Conservation (phyloP, 805 yeast genomes). For the Candida dendrica region DNA sequence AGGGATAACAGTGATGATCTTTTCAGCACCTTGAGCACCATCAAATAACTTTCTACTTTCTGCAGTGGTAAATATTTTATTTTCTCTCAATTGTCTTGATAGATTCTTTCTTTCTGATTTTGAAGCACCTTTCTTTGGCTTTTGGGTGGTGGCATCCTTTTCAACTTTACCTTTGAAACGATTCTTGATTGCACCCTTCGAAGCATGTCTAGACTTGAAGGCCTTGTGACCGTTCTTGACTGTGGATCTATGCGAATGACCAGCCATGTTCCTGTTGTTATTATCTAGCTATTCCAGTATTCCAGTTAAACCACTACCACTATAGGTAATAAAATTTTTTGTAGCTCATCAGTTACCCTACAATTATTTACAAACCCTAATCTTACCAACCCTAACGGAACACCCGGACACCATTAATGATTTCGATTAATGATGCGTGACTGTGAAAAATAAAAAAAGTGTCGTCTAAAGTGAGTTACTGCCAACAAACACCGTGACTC, state of each 20-base stretch:
- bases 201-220: conserved; percentile 86
- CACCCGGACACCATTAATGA: background rate
- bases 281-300: background rate
- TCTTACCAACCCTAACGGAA: too few species aligned
- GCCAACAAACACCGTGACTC: background rate
- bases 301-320: background rate
- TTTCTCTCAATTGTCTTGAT: conserved; percentile 68
- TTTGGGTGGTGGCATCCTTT: conserved; percentile 36
- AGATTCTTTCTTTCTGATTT: conserved; percentile 68
- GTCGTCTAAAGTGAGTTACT: background rate
- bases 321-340: background rate
- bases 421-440: background rate
- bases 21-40: conserved; percentile 74
- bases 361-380: background rate
- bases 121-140: conserved; percentile 25
- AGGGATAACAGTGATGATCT: conserved; percentile 74
- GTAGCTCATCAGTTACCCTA: background rate
- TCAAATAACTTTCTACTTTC: conserved; percentile 67
- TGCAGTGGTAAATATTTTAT: conserved; percentile 57
- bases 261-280: conserved; percentile 40
- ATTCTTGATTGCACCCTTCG: conserved; percentile 82
- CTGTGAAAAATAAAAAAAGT: background rate
- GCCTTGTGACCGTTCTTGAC: conserved; percentile 81
- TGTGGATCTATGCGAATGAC: conserved; percentile 79
- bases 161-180: conserved; percentile 84